Base-by-base conservation (phyloP, 2,329 filamentous ascomycete species). In the Metarhizium rileyi region DNA sequence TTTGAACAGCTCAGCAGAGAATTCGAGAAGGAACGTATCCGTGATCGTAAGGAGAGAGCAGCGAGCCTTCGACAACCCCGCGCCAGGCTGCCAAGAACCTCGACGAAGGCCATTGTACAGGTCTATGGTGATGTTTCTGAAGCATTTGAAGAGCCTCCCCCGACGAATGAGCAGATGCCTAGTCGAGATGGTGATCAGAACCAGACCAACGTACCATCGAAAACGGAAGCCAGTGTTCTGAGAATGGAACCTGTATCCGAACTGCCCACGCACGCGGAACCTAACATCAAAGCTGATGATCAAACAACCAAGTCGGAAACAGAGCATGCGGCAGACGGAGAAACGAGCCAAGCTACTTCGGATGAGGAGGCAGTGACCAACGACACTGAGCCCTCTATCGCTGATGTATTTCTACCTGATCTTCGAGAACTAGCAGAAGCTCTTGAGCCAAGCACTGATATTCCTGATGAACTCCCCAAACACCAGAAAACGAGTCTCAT, bases 1-100 rank as follows among this genome's bases (percentile, higher is more conserved):
- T 97, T 98, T 62, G 94, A 98, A 66, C 90, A 97, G 65, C 75
- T 98, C 50, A 96, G 90, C 58, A 84, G 90, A 23, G 94, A 98
- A 62, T 98, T 98, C 57, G 90, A 96, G 62, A 95, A 91, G 59
- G 91, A 98, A 67, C 81, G 93, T 42, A 80, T 94, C 57, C 84
- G 87, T 45, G 91, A 97, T 64, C 81, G 87, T 56, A 85, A 84
- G 59, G 86, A 90, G 63, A 76, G 88, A 52, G 87, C 88, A 25
- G 86, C 87, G 43, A 89, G 84, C 61, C 83, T 86, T 62, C 73
- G 76, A 41, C 75, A 79, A 63, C 87, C 88, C 14, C 80, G 90
- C 53, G 88, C 89, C 1, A 91, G 91, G 63, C 68, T 81, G 22
- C 91, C 93, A 20, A 81, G 93, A 55, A 88, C 90, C 38, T 90